Evolutionary conservation across 2,329 filamentous ascomycete genomes (phyloP), one percentile per base, ranked within the genome.

Genomic region (Karstenula rhodostoma): DNA sequence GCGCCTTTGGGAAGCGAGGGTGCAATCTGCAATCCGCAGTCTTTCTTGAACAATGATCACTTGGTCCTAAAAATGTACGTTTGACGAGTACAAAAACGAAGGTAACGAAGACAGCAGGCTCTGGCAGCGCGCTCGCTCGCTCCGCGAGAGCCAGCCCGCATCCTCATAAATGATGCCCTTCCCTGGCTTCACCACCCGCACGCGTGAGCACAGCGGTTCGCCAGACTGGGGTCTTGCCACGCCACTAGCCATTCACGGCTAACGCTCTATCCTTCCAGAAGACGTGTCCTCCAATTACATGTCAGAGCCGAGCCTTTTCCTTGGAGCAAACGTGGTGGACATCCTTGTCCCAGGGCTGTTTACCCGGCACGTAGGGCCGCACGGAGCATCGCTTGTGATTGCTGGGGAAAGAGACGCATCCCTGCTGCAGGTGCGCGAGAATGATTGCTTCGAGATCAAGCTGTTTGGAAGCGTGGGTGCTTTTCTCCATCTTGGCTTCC

Each of bases 291-390:
- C 70, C 70, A 73, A 68, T 71, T 37, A 58, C 62, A 60, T 59
- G 67, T 58, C 54, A 59, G 35, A 47, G 56, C 33, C 58, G 32
- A 59, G 59, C 56, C 35, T 25, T 15, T 19, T 13, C 8, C 8
- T 49, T 25, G 44, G 37, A 44, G 46, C 59, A 37, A 53, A 61
- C 56, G 56, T 67, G 64, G 44, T 59, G 56, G 62, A 22, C n/a
- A 52, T 40, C 53, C 48, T 15, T 62, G 32, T 55, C 58, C 55
- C 59, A 29, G 25, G 61, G 43, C 63, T 65, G 60, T 72, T 74
- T 74, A 74, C 67, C 71, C 72, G 72, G 72, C 57, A 66, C 58
- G 60, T 58, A 72, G 68, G 68, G 42, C 71, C 69, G 70, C 71
- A 69, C 67, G 62, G 69, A 61, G 60, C 69, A 58, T 68, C 66